Evolutionary conservation across 768 basidiomycete genomes (phyloP).

Genomic region (Neoboletus subvelutipes): DNA sequence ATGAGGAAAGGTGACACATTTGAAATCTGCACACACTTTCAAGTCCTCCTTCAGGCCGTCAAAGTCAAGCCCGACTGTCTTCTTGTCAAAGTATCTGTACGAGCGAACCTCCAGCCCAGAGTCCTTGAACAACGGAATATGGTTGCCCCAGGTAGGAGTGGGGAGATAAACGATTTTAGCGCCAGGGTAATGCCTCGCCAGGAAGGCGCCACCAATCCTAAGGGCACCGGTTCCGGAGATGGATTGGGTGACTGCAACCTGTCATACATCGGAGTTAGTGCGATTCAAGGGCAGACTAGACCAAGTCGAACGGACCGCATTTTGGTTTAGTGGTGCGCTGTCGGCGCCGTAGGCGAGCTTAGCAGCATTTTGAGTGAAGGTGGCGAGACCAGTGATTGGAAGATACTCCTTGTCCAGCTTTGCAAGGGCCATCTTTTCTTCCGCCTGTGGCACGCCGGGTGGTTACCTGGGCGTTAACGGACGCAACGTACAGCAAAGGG

Average conservation of each 20-base stretch:
- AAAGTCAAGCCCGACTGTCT: conserved; percentile 90
- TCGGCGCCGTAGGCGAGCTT: conserved; percentile 90
- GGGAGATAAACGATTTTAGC: conserved; percentile 90
- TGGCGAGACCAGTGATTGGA: conserved; percentile 87
- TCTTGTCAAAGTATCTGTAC: conserved; percentile 94
- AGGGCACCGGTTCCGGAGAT: conserved; percentile 98
- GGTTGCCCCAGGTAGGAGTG: conserved; percentile 95
- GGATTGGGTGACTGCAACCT: conserved; percentile 88
- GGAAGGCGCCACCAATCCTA: conserved; percentile 90
- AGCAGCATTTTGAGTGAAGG: conserved; percentile 83
- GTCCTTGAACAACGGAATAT: conserved; percentile 90
- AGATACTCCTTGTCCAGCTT: conserved; percentile 93
- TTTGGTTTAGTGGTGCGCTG: conserved; percentile 66
- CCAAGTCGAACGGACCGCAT: conserved; percentile 56
- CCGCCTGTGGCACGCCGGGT: conserved; percentile 51
- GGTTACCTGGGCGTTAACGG: background rate
- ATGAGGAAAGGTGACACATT: conserved; percentile 13
- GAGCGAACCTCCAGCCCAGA: conserved; percentile 90
- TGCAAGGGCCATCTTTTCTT: conserved; percentile 63
- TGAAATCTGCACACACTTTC: conserved; percentile 49
- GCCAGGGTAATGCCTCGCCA: conserved; percentile 85
- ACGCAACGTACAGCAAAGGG: background rate
- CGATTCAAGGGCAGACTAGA: background rate
- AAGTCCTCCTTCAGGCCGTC: conserved; percentile 87
- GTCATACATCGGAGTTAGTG: conserved; percentile 5